These are phyloP conservation scores for Diaporthe eres DNA, from an alignment of 2,329 filamentous ascomycete species.

Conservation along the genomic window DNA sequence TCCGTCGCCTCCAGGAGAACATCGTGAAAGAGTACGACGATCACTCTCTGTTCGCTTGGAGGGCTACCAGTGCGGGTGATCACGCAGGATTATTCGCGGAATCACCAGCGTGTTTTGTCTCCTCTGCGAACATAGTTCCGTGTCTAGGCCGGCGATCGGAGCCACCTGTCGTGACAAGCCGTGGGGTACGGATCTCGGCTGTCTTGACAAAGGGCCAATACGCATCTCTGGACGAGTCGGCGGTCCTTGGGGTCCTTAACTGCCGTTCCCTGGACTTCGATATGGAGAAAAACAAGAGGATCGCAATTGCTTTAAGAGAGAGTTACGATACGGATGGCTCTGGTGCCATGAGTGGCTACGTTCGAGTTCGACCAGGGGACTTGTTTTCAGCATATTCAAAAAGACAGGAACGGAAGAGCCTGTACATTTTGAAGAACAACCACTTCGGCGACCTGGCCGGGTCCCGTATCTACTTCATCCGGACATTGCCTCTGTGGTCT, in stretches of 20 bases:
- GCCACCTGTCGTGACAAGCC: neutral
- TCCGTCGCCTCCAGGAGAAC: conserved; percentile 47
- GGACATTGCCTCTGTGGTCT: neutral
- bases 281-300: neutral
- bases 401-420: neutral
- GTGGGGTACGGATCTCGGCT: neutral
- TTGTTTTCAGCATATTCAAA: neutral
- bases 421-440: neutral
- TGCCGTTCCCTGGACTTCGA: neutral
- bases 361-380: neutral
- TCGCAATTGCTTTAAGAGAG: neutral
- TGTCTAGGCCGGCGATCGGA: neutral
- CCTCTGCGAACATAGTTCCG: neutral
- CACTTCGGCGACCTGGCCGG: neutral
- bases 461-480: neutral
- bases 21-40: conserved; percentile 40
- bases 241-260: neutral
- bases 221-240: neutral
- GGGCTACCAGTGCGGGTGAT: neutral
- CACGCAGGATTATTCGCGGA: neutral
- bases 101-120: neutral
- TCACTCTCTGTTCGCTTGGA: conserved; percentile 42
- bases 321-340: neutral
- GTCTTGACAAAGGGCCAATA: neutral
- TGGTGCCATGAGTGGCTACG: neutral